Evolutionary conservation across 2,329 filamentous ascomycete species (phyloP).

Genomic region (Trichoderma koningii): DNA sequence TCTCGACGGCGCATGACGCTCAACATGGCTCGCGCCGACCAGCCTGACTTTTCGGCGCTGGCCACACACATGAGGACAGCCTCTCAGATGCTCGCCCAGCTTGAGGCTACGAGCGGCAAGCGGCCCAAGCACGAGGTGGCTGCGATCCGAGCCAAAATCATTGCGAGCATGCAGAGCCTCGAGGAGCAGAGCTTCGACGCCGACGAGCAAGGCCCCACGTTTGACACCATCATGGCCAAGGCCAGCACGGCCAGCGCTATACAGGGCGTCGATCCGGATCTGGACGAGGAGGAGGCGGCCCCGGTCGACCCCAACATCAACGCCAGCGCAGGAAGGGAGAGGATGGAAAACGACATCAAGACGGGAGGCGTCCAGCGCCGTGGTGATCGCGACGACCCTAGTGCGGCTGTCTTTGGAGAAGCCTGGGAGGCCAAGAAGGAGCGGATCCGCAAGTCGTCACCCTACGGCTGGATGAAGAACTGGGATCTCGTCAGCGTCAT

Average conservation of each 20-base stretch:
- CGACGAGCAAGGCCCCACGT: conserved; percentile 73
- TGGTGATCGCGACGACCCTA: conserved; percentile 81
- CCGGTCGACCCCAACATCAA: conserved; percentile 58
- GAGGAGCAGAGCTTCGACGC: conserved; percentile 83
- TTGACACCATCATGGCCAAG: conserved; percentile 80
- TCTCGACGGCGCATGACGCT: conserved; percentile 63
- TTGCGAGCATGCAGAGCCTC: conserved; percentile 84
- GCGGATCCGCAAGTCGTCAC: conserved; percentile 78
- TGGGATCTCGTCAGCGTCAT: conserved; percentile 88
- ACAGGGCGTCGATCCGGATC: conserved; percentile 46
- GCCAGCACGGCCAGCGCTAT: conserved; percentile 54
- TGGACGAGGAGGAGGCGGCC: conserved; percentile 63
- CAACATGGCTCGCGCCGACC: conserved; percentile 60
- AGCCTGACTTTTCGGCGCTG: conserved; percentile 78
- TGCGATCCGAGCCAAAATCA: conserved; percentile 82
- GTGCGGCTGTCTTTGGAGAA: conserved; percentile 82
- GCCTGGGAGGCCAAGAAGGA: conserved; percentile 84
- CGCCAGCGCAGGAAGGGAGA: conserved; percentile 71
- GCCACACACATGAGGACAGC: conserved; percentile 87
- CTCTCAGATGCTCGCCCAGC: conserved; percentile 82
- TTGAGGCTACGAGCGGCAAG: conserved; percentile 79
- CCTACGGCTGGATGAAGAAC: conserved; percentile 87
- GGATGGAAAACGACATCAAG: conserved; percentile 89
- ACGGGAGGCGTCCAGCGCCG: conserved; percentile 80
- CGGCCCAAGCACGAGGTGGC: conserved; percentile 78